Conservation (phyloP, 768 basidiomycete species). For the Trametes meyenii region DNA sequence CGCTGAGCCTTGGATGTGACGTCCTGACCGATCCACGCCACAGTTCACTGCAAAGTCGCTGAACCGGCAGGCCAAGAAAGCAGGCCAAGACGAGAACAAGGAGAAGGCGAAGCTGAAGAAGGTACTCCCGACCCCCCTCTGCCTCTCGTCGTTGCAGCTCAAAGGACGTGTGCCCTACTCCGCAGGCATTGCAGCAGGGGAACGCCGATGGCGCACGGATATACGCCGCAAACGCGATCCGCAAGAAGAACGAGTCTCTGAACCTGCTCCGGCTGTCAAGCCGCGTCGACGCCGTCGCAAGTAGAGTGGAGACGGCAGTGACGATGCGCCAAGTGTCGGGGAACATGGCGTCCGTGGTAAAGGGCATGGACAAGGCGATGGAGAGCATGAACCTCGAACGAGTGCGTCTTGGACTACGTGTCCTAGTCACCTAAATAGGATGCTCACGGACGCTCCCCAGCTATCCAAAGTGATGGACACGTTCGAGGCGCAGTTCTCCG, state of each 20-base stretch:
- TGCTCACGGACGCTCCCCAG: constrained; percentile 41
- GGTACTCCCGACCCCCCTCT: constrained; percentile 46
- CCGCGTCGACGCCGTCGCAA: constrained; percentile 95
- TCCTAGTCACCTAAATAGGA: background rate
- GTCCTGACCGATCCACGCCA: constrained; percentile 6
- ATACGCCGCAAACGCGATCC: constrained; percentile 97
- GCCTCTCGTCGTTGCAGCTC: background rate
- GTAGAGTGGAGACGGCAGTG: constrained; percentile 96
- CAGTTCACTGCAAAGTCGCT: constrained; percentile 99
- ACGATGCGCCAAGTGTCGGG: constrained; percentile 97
- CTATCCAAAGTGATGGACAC: constrained; percentile 99
- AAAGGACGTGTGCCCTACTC: background rate
- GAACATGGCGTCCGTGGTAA: constrained; percentile 94
- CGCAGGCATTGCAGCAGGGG: constrained; percentile 91
- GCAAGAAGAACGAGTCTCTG: constrained; percentile 94
- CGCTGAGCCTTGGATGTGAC: background rate
- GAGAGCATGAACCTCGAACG: constrained; percentile 98
- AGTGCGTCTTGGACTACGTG: constrained; percentile 48
- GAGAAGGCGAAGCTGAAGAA: constrained; percentile 95
- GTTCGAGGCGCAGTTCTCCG: constrained; percentile 94
- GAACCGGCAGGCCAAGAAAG: constrained; percentile 94
- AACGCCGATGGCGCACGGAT: constrained; percentile 97
- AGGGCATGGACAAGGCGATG: constrained; percentile 99
- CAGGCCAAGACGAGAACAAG: constrained; percentile 88
- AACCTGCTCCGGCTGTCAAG: constrained; percentile 90